Conservation (phyloP, 257 asterid species). For the Pogostemon cablin region DNA sequence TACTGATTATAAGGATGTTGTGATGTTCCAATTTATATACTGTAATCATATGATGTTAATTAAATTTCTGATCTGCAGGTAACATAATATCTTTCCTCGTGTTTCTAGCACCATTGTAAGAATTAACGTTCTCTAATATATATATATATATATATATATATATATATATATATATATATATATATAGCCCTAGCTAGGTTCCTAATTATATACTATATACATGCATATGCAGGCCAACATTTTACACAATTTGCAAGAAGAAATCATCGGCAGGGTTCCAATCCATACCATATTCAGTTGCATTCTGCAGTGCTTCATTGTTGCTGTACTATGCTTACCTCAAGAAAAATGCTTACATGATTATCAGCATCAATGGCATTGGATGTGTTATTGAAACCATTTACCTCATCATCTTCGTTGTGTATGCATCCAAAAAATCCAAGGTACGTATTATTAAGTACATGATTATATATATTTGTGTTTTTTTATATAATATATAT, state of each 20-base stretch:
- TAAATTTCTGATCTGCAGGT: conserved; percentile 39
- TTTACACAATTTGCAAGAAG: conserved; percentile 57
- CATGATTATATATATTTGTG: neutral
- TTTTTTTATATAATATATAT: neutral
- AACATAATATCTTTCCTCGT: conserved; percentile 62
- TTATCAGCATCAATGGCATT: conserved; percentile 56
- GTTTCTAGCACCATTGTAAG: conserved; percentile 72
- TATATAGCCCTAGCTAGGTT: no score
- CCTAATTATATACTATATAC: neutral
- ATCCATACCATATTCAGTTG: conserved; percentile 60
- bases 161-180: no score
- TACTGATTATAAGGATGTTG: neutral
- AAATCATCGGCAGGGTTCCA: conserved; percentile 66
- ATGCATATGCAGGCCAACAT: conserved; percentile 53
- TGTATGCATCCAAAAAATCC: conserved; percentile 49
- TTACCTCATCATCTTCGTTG: conserved; percentile 47
- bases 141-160: no score
- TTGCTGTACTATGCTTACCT: conserved; percentile 60
- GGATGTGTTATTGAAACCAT: conserved; percentile 56
- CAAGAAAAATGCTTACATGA: conserved; percentile 59
- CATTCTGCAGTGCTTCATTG: conserved; percentile 61
- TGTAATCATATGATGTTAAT: neutral
- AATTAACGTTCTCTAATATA: no score
- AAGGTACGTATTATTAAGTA: conserved; percentile 34
- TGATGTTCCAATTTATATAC: no score